These are phyloP conservation scores for Cyclotella atomus DNA, from an alignment of 108 stramenopile genomes.

Conservation along the genomic window DNA sequence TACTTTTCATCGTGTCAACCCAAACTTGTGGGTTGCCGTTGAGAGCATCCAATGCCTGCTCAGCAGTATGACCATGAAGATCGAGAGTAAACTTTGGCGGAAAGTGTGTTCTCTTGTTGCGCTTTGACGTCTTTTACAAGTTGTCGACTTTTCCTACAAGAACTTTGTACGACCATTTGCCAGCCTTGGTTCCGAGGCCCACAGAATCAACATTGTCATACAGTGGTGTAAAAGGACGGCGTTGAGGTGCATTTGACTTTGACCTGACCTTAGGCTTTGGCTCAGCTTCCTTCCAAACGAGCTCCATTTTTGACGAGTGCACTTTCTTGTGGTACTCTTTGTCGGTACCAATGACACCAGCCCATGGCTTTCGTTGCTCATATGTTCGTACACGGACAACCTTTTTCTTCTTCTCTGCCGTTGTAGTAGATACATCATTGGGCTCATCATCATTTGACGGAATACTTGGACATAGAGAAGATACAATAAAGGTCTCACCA, in stretches of 20 bases:
- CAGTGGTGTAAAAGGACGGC: too few relatives aligned
- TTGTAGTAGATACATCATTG: too few relatives aligned
- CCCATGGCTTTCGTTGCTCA: not conserved
- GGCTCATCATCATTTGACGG: too few relatives aligned
- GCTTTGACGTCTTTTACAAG: not conserved
- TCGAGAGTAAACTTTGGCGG: not conserved
- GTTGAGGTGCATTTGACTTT: not conserved
- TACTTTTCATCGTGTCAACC: not conserved
- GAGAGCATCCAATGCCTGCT: not conserved
- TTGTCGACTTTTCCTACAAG: not conserved
- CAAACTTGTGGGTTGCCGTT: not conserved
- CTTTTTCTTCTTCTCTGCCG: too few relatives aligned
- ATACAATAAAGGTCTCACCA: too few relatives aligned
- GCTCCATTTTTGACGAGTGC: not conserved
- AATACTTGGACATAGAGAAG: too few relatives aligned
- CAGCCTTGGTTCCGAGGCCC: not conserved
- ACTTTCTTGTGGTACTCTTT: not conserved
- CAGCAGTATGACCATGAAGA: not conserved
- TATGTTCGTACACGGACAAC: too few relatives aligned
- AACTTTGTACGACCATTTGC: not conserved
- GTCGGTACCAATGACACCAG: not conserved
- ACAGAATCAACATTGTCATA: not conserved
- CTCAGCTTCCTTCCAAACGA: not conserved
- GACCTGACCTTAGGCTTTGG: conserved; percentile 1
- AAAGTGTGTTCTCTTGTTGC: not conserved